Base-by-base conservation (phyloP, 495 filamentous ascomycete genomes). In the Aspergillus haitiensis region DNA sequence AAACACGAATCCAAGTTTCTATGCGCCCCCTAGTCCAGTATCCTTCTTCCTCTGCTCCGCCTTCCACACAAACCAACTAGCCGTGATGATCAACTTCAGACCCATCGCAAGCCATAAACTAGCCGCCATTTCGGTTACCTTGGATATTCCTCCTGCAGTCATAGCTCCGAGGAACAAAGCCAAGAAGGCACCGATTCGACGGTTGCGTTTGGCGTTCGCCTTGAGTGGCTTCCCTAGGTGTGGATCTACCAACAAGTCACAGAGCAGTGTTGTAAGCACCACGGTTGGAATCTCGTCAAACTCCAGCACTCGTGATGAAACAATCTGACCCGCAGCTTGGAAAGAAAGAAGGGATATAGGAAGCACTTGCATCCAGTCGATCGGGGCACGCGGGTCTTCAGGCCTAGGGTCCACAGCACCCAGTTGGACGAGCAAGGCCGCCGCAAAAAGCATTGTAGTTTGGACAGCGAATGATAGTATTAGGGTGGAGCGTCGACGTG, bases 241-340 rank as follows among this genome's bases (percentile, higher is more conserved):
- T 13, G 67, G 61, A 53, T 77, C 75, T 2, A 74, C 62, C 5
- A 77, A 59, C 1, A 90, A 64, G 60, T 89, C 87, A 63, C 84
- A 87, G 39, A 89, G 78, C 42, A 89, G 71, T 32, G 79, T 84
- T 0, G 88, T 91, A 54, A 90, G 70, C 3, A 91, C 88, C 11
- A 86, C 86, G 0, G 86, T 88, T 0, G 88, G 88, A 21, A 91
- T 81, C 70, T 91, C 88, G 57, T 82, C 79, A 40, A 85, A 79
- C 5, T 81, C 85, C 36, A 91, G 66, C 7, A 84, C 63, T 2
- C 88, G 75, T 3, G 78, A 82, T 7, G 82, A 80, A 2, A 80
- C 77, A 58, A 91, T 88, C 69, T 90, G 87, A 0, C 86, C 86
- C 1, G 83, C 86, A 11, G 83, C 83, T 66, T 91, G 87, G 67